Evolutionary conservation across 2,329 filamentous ascomycete species (phyloP).

Genomic region (Talaromyces sp.): DNA sequence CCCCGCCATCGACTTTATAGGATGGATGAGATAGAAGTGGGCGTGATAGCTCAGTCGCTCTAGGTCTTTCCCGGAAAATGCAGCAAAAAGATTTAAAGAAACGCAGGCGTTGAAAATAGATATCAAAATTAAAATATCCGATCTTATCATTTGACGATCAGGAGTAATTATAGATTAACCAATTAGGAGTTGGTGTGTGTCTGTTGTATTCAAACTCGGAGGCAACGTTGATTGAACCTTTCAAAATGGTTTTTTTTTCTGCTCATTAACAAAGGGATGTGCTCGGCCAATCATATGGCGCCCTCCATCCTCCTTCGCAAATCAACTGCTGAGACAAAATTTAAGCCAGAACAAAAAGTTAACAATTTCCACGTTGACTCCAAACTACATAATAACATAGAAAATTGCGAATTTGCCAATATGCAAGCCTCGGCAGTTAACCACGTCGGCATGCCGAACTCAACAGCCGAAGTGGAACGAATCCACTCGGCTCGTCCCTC

Average conservation of each 20-base stretch:
- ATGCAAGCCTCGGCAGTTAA: neutral
- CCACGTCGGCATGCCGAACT: neutral
- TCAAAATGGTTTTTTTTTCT: neutral
- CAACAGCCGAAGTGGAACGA: neutral
- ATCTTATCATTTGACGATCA: neutral
- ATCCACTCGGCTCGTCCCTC: neutral
- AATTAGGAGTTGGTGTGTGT: neutral
- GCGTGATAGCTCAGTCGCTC: neutral
- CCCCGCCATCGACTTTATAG: neutral
- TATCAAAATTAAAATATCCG: neutral
- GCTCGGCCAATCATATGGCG: neutral
- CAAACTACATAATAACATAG: neutral
- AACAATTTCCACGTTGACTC: neutral
- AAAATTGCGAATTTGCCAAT: neutral
- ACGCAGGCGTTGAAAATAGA: neutral
- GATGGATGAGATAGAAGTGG: neutral
- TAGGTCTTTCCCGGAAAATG: neutral
- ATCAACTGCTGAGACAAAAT: neutral
- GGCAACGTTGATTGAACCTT: neutral
- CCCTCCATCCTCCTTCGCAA: neutral
- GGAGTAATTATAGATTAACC: neutral
- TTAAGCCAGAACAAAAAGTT: neutral
- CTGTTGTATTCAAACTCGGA: neutral
- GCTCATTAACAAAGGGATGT: neutral
- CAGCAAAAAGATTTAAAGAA: neutral